Evolutionary conservation across 2,329 filamentous ascomycete species (phyloP).

Genomic region (Microdochium trichocladiopsis): DNA sequence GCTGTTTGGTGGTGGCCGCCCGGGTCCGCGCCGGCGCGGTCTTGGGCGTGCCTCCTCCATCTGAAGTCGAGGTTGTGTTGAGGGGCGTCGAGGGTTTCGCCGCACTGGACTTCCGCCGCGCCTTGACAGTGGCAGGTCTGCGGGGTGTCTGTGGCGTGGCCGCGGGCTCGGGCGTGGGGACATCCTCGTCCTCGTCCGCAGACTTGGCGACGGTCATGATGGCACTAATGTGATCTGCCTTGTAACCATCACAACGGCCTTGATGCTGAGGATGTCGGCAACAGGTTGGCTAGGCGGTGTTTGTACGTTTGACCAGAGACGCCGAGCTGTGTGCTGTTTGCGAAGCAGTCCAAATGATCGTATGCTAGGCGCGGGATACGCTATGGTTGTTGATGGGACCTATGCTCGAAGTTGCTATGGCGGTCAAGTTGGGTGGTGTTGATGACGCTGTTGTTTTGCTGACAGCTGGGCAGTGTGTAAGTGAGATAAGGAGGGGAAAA

Average conservation of each 20-base stretch:
- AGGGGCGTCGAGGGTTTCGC: neutral
- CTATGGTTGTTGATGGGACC: too few relatives aligned
- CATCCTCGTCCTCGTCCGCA: neutral
- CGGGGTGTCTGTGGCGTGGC: neutral
- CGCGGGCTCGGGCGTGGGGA: neutral
- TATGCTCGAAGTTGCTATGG: too few relatives aligned
- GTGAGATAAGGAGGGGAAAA: neutral
- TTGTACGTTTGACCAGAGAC: neutral
- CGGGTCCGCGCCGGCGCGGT: neutral
- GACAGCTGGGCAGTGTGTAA: too few relatives aligned
- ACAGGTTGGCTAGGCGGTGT: neutral
- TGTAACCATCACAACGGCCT: neutral
- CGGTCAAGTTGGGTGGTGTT: too few relatives aligned
- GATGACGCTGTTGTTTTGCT: too few relatives aligned
- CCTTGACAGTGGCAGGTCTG: neutral
- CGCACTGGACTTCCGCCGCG: neutral
- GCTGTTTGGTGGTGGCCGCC: conserved; percentile 27
- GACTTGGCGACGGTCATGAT: conserved; percentile 1
- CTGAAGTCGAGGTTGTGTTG: neutral
- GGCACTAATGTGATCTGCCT: neutral
- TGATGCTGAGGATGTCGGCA: neutral
- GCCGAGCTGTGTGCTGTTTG: too few relatives aligned
- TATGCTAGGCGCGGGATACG: too few relatives aligned
- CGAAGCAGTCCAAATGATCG: too few relatives aligned
- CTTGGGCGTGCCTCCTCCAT: neutral